Evolutionary conservation across 2,329 filamentous ascomycete species (phyloP).

Genomic region (Penicillium sp.): DNA sequence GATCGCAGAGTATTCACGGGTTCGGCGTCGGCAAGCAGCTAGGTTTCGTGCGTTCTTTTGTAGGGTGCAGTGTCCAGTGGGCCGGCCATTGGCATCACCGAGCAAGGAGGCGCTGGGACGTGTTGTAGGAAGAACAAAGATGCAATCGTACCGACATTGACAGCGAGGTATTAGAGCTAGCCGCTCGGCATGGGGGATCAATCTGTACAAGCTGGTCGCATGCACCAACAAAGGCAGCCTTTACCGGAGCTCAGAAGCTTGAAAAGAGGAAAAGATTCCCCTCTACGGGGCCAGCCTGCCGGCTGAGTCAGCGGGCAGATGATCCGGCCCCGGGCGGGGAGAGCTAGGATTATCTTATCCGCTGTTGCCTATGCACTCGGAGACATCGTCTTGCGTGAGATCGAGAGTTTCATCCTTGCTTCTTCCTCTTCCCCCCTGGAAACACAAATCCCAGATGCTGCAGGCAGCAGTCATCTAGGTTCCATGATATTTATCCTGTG

Average conservation of each 20-base stretch:
- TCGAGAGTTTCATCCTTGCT: constrained; percentile 11
- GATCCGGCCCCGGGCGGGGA: constrained; percentile 1
- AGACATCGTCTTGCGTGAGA: constrained; percentile 10
- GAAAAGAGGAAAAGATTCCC: too few relatives aligned
- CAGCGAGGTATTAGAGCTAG: too few relatives aligned
- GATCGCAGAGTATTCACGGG: not conserved
- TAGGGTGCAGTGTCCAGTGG: constrained; percentile 9
- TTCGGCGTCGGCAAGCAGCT: constrained; percentile 3
- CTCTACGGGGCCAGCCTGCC: too few relatives aligned
- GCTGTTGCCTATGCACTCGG: constrained; percentile 27
- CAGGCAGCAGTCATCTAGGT: constrained; percentile 18
- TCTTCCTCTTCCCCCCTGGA: constrained; percentile 2
- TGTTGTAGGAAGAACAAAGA: not conserved
- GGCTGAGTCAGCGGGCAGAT: constrained; percentile 5
- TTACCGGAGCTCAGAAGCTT: too few relatives aligned
- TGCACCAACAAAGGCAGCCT: too few relatives aligned
- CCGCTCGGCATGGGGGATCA: not conserved
- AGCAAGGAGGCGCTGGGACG: not conserved
- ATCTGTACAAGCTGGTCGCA: not conserved
- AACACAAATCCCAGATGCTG: not conserved
- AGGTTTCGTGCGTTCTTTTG: constrained; percentile 15
- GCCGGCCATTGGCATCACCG: constrained; percentile 19
- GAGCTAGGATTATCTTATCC: constrained; percentile 20
- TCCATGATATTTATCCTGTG: constrained; percentile 6
- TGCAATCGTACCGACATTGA: constrained; percentile 1